Base-by-base conservation (phyloP, 345 rosid species). In the Raphanus sativus region DNA sequence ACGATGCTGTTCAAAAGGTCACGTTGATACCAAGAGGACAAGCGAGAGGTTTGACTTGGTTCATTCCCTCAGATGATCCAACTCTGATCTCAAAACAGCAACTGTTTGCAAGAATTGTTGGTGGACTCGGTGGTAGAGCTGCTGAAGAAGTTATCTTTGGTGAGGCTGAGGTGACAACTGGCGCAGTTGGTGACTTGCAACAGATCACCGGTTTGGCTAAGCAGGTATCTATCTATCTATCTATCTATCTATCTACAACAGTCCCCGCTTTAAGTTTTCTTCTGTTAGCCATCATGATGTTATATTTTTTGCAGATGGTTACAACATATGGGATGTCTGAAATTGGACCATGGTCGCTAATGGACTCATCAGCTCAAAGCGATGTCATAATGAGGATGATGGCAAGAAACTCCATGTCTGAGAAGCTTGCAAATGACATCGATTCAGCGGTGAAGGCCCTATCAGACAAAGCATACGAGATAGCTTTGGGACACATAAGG, bases 301-400 rank as follows among this genome's bases (percentile, higher is more conserved):
- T 34, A 12, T 64, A 2, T 52, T 64, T 54, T 32, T 11, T 84
- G 72, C 88, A 94, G 97, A 94, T 94, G 98, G 98, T 94, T 34
- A 87, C 89, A 58, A 92, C 97, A 58, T 94, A 97, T 97, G 32
- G 98, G 32, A 94, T 94, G 98, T 94, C 98, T 5, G 97, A 94
- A 62, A 94, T 94, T 9, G 97, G 97, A 4, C 98, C 98, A 21
- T 92, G 97, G 97, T 92, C 98, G 0, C 81, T 94, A 5, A 89
- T 94, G 97, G 98, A 94, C 62, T 65, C 87, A 12, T 85, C 92
- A 0, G 87, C 83, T 2, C 97, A 90, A 83, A 90, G 93, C 52
- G 95, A 94, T 69, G 93, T 94, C 16, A 84, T 94, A 7, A 92
- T 94, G 98, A 89, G 98, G 77, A 94, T 94, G 97, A 94, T 94